phyloP scores from a whole-genome alignment of 768 basidiomycete genomes.

The Albatrellus ellisii region DNA sequence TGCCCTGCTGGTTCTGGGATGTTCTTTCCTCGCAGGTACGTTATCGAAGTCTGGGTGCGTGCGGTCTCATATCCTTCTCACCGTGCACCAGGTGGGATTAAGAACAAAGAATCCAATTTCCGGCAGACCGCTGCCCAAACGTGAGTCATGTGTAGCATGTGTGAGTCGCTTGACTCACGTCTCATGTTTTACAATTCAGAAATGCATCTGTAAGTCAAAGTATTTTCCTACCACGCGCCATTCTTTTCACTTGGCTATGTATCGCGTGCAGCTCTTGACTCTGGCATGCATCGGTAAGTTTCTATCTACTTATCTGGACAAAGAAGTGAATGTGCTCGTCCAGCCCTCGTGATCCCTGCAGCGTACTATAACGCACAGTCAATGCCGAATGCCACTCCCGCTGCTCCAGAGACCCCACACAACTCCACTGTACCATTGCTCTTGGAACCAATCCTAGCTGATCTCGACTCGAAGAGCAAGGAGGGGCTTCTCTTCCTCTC shows the following conservation, averaged over 20 bases:
- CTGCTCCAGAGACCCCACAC: not conserved
- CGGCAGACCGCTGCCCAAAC: conserved; percentile 80
- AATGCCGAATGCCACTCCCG: not conserved
- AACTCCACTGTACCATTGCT: not conserved
- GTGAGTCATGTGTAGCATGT: conserved; percentile 27
- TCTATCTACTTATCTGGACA: not conserved
- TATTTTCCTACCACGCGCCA: not conserved
- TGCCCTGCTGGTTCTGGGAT: conserved; percentile 79
- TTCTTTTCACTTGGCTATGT: conserved; percentile 6
- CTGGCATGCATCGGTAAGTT: conserved; percentile 71
- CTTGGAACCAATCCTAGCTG: conserved; percentile 12
- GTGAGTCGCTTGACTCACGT: not conserved
- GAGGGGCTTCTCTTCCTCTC: conserved; percentile 63
- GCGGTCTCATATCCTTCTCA: conserved; percentile 1
- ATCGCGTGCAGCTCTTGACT: conserved; percentile 54
- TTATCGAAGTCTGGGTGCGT: conserved; percentile 1
- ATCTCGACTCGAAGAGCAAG: conserved; percentile 14
- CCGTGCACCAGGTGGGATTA: conserved; percentile 38
- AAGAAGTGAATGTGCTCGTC: conserved; percentile 1
- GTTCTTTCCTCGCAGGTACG: conserved; percentile 75
- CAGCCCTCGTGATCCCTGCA: conserved; percentile 81
- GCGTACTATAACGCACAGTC: conserved; percentile 51
- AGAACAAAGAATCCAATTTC: conserved; percentile 57
- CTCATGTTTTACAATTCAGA: conserved; percentile 4
- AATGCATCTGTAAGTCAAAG: conserved; percentile 7